phyloP scores from a whole-genome alignment of 2,329 filamentous ascomycete genomes.

The Neopestalotiopsis clavispora region DNA sequence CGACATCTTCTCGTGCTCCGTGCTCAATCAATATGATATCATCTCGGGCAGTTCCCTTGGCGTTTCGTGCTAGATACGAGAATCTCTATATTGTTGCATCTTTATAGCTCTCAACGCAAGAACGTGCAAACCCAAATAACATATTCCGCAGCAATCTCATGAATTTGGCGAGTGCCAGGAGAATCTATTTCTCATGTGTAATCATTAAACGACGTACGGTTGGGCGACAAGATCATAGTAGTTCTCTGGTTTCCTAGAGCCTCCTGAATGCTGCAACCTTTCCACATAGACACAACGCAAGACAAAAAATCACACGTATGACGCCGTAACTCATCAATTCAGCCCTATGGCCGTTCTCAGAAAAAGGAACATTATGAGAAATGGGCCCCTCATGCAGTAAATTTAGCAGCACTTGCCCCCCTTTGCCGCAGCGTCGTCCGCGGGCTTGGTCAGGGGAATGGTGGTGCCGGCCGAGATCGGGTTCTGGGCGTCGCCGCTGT shows the following conservation, averaged over 20 bases:
- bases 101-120: background rate
- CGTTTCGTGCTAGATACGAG: too few relatives aligned
- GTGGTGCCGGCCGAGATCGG: constrained; percentile 81
- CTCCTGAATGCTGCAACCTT: constrained; percentile 19
- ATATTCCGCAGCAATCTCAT: background rate
- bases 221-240: constrained; percentile 17
- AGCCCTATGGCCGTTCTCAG: constrained; percentile 34
- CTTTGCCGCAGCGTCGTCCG: constrained; percentile 77
- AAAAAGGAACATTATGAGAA: constrained; percentile 27
- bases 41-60: background rate
- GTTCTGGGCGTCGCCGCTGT: constrained; percentile 81
- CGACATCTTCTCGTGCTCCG: background rate
- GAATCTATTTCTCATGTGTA: constrained; percentile 1
- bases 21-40: background rate
- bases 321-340: constrained; percentile 38
- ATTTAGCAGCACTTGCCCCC: constrained; percentile 80
- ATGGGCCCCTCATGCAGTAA: constrained; percentile 23
- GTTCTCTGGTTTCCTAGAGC: constrained; percentile 18
- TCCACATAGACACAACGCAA: constrained; percentile 21
- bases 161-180: background rate
- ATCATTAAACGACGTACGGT: constrained; percentile 15
- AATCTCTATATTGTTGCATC: background rate
- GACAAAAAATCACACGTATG: constrained; percentile 35
- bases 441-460: constrained; percentile 85
- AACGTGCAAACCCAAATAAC: background rate